phyloP scores from a whole-genome alignment of 2,329 filamentous ascomycete species.

The Penicillium occitanis region DNA sequence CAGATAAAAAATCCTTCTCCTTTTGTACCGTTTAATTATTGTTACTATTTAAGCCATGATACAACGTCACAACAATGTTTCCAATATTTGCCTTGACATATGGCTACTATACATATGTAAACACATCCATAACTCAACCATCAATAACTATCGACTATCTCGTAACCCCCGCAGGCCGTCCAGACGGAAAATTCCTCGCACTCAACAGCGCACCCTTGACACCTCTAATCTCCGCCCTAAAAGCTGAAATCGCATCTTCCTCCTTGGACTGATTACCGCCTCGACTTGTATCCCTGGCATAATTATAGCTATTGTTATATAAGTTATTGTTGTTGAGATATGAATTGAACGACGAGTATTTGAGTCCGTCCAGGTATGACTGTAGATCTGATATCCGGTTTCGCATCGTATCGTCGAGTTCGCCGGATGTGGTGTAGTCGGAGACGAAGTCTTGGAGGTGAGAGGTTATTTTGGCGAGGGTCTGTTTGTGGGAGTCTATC shows the following conservation, averaged over 20 bases:
- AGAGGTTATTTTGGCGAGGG: conserved; percentile 52
- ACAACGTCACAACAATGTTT: neutral
- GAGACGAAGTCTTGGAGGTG: conserved; percentile 51
- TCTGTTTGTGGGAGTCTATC: conserved; percentile 38
- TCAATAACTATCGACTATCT: neutral
- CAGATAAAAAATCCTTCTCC: conserved; percentile 1
- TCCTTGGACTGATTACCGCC: conserved; percentile 36
- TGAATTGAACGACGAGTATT: conserved; percentile 33
- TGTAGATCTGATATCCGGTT: conserved; percentile 46
- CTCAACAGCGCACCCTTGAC: conserved; percentile 65
- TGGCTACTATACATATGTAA: neutral
- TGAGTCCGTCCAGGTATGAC: conserved; percentile 53
- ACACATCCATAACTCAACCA: neutral
- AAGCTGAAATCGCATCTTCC: conserved; percentile 57
- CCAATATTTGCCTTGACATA: neutral
- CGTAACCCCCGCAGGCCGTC: conserved; percentile 24
- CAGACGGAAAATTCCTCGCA: conserved; percentile 59
- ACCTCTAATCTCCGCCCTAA: conserved; percentile 61
- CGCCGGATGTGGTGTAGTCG: conserved; percentile 36
- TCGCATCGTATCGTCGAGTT: conserved; percentile 36
- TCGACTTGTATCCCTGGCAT: conserved; percentile 29
- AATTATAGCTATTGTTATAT: conserved; percentile 38
- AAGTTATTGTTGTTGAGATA: conserved; percentile 30
- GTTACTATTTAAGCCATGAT: neutral
- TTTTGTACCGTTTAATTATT: conserved; percentile 12